Percentiles rank a stretch among this genome's conserved stretches.
Conservation (phyloP, 1,139 yeast species). For the Pichia kudriavzevii region DNA sequence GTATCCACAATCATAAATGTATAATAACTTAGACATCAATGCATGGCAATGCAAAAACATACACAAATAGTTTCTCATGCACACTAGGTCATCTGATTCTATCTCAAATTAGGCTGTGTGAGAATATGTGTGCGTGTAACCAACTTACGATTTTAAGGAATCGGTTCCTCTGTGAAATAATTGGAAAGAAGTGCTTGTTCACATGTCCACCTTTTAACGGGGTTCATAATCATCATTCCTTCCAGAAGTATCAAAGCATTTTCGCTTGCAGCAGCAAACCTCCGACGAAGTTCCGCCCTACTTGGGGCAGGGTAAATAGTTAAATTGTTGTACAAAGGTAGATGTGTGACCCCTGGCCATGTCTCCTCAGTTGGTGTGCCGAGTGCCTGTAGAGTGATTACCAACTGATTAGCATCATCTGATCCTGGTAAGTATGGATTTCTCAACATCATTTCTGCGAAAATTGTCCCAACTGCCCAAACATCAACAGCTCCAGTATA, state of each 20-base stretch:
- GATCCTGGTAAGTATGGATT: conserved; percentile 92
- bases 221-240: conserved; percentile 72
- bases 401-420: conserved; percentile 83
- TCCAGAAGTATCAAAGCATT: conserved; percentile 71
- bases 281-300: conserved; percentile 66
- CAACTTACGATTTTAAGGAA: conserved; percentile 36
- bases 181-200: conserved; percentile 57
- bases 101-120: too few species aligned
- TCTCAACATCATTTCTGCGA: conserved; percentile 91
- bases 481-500: conserved; percentile 84
- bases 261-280: conserved; percentile 91
- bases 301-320: conserved; percentile 79
- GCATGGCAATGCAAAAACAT: too few species aligned
- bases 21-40: too few species aligned
- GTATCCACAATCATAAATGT: too few species aligned
- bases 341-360: conserved; percentile 85
- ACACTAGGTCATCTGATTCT: too few species aligned
- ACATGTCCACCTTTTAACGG: conserved; percentile 62
- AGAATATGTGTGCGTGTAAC: too few species aligned
- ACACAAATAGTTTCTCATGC: too few species aligned
- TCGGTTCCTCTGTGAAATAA: conserved; percentile 68
- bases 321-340: conserved; percentile 69
- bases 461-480: conserved; percentile 95
- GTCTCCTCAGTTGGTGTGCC: conserved; percentile 91
- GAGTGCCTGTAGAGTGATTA: conserved; percentile 83